Conservation (phyloP, 345 rosid genomes). For the Raphanus raphanistrum region DNA sequence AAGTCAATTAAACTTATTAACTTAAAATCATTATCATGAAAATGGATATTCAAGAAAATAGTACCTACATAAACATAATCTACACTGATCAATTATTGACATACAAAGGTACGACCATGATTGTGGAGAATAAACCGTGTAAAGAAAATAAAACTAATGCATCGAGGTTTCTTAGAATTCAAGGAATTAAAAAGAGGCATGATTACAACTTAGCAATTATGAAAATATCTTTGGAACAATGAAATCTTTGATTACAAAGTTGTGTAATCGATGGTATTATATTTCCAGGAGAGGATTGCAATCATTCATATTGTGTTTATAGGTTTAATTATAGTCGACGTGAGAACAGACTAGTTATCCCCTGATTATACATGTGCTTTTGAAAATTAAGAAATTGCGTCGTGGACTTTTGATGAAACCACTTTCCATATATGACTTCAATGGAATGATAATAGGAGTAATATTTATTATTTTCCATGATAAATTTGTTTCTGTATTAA, state of each 20-base stretch:
- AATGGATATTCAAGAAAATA: not conserved
- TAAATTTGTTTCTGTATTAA: no score
- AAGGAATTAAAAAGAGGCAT: conserved; percentile 36
- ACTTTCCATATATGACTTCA: not conserved
- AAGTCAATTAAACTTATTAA: not conserved
- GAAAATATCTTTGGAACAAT: conserved; percentile 14
- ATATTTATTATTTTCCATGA: not conserved
- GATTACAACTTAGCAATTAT: conserved; percentile 30
- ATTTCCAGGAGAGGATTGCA: conserved; percentile 25
- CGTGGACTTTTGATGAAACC: conserved; percentile 25
- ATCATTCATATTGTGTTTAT: conserved; percentile 21
- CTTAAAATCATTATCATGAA: not conserved
- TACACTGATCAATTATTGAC: conserved; percentile 1
- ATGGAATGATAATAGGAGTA: no score
- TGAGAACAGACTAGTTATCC: conserved; percentile 2
- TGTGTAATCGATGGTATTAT: conserved; percentile 26
- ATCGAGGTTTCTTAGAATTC: conserved; percentile 33
- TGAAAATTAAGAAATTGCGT: conserved; percentile 17
- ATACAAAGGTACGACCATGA: not conserved
- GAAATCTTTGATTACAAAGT: conserved; percentile 18
- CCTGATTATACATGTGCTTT: conserved; percentile 18
- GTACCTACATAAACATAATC: conserved; percentile 2
- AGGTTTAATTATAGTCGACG: conserved; percentile 30
- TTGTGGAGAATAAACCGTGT: conserved; percentile 8
- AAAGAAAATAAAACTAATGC: conserved; percentile 27